Conservation (phyloP, 139 green algal species). For the Volvox reticuliferus region DNA sequence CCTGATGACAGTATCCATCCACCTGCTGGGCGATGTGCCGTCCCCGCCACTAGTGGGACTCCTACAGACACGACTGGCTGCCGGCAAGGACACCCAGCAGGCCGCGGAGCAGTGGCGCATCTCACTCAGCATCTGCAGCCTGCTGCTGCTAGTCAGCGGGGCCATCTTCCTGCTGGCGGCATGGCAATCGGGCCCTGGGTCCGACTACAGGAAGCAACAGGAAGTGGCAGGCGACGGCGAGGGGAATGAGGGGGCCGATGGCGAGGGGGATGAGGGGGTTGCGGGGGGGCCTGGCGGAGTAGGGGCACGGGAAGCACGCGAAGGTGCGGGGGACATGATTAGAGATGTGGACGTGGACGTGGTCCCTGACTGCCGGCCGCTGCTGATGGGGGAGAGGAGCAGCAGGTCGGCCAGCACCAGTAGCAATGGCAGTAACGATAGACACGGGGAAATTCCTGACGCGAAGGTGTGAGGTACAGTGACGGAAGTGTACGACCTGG, state of each 20-base stretch:
- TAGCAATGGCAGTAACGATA: not conserved
- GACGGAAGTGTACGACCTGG: no score
- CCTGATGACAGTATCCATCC: constrained; percentile 88
- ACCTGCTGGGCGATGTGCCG: constrained; percentile 96
- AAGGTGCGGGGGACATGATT: not conserved
- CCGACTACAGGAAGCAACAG: constrained; percentile 48
- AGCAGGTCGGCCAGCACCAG: not conserved
- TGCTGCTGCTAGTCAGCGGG: constrained; percentile 61
- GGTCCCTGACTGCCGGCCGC: not conserved
- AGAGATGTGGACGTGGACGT: not conserved
- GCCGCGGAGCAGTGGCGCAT: constrained; percentile 65
- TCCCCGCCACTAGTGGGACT: constrained; percentile 87
- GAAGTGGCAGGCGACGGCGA: not conserved
- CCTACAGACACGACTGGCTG: constrained; percentile 72
- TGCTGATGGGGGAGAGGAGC: not conserved
- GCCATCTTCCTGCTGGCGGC: constrained; percentile 54
- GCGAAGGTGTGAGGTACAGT: not conserved
- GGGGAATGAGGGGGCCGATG: not conserved
- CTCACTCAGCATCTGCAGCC: constrained; percentile 62
- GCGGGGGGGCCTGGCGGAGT: not conserved
- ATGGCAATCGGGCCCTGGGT: constrained; percentile 4
- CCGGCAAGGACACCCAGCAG: constrained; percentile 34
- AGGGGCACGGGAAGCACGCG: not conserved
- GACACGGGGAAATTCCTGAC: not conserved
- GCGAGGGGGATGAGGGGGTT: not conserved